phyloP scores from a whole-genome alignment of 352 stramenopile species.

The Phytophthora multivora region DNA sequence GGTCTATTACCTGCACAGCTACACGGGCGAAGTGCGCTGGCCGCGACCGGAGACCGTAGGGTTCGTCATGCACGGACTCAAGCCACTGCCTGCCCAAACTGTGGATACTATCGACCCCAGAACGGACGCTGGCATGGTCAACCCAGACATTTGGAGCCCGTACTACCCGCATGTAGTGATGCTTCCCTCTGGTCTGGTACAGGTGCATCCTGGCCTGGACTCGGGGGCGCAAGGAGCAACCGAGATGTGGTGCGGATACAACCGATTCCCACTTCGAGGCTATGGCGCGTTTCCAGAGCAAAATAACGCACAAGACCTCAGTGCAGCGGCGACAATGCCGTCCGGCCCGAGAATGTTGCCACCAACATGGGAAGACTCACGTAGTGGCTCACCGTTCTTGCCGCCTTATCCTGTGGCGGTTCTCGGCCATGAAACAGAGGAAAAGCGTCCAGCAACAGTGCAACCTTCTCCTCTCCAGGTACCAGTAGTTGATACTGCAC shows the following conservation, averaged over 20 bases:
- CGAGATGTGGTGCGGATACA: conserved; percentile 54
- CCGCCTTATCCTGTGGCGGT: conserved; percentile 60
- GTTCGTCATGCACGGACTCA: conserved; percentile 58
- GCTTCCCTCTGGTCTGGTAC: conserved; percentile 58
- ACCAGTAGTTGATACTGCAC: conserved; percentile 11
- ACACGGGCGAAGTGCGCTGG: conserved; percentile 81
- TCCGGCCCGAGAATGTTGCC: conserved; percentile 46
- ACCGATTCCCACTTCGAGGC: conserved; percentile 46
- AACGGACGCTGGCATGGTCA: conserved; percentile 8
- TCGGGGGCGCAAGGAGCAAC: conserved; percentile 17
- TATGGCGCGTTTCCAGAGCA: not conserved
- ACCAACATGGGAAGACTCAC: conserved; percentile 64
- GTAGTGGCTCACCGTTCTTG: conserved; percentile 56
- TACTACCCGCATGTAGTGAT: conserved; percentile 64
- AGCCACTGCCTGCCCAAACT: conserved; percentile 34
- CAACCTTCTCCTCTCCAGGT: conserved; percentile 13
- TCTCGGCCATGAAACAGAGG: conserved; percentile 37
- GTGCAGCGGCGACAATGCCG: not conserved
- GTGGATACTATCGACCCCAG: not conserved
- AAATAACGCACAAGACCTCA: not conserved
- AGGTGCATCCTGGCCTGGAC: conserved; percentile 36
- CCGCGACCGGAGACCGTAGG: conserved; percentile 46
- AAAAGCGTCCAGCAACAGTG: conserved; percentile 35
- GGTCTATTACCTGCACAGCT: conserved; percentile 65
- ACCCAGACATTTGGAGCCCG: conserved; percentile 45